Evolutionary conservation across 345 rosid genomes (phyloP), one percentile per base, ranked within the genome.

Genomic region (Salix brachista): DNA sequence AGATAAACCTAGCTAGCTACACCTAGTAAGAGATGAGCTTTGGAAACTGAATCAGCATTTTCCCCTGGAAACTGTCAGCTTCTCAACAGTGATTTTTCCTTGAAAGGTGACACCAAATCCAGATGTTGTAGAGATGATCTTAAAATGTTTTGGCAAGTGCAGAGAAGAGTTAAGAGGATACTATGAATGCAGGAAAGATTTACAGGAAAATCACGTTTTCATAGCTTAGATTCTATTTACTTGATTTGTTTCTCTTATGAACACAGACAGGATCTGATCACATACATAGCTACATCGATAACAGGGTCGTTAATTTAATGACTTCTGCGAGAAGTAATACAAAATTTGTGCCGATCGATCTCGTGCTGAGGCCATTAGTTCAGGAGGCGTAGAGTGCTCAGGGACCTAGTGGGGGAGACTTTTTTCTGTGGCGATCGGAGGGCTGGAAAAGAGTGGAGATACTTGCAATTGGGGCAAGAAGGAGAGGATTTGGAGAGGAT

Each of bases 401-500:
- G 65, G 44, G 82, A 66, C 60, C 72, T 80, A 13, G 74, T 25
- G 65, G 80, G 41, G 3, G 81, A 67, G 71, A 56, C 32, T 69
- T 73, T 78, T 12, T 76, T 75, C 5, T 61, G 79, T 67, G 80
- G 79, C 32, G 75, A 1, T 72, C 78, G 83, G 3, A 69, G 62
- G 42, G 72, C 4, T 18, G 86, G 78, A 50, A 85, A 83, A 10
- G 88, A 82, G 85, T 87, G 90, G 28, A 87, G 71, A 70, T 74
- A 85, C 80, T 87, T 87, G 90, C 90, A 87, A 34, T 87, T 87
- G 2, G 90, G 90, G 74, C 90, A 87, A 39, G 88, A 79, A 61
- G 88, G 90, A 34, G 85, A 82, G 4, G 90, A 78, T 80, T 75
- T 85, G 42, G 88, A 84, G 36, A 87, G 81, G 3, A 87, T 87